Evolutionary conservation across 192 early-diverging fungal genomes (phyloP).

Genomic region (Podila epigama): DNA sequence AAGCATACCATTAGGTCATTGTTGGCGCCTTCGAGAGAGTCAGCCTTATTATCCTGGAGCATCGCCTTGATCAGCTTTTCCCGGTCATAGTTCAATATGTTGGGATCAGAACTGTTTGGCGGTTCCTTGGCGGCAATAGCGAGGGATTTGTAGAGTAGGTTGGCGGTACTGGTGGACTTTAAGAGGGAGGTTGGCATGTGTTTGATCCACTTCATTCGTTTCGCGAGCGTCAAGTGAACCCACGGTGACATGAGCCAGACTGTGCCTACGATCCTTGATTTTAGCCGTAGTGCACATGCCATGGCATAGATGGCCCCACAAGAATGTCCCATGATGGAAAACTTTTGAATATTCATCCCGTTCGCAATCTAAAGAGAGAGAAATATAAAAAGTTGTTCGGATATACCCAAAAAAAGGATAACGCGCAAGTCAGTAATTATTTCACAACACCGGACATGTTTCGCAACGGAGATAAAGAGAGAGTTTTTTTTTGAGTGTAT

Average conservation of each 20-base stretch:
- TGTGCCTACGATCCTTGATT: conserved; percentile 46
- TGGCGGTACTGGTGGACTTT: conserved; percentile 42
- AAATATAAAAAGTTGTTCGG: conserved; percentile 9
- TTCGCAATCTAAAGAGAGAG: conserved; percentile 25
- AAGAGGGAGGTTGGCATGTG: conserved; percentile 49
- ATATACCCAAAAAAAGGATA: neutral
- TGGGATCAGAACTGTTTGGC: conserved; percentile 27
- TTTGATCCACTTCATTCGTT: conserved; percentile 53
- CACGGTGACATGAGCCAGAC: conserved; percentile 53
- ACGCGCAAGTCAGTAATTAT: too few species aligned
- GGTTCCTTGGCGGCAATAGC: conserved; percentile 48
- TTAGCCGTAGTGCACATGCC: conserved; percentile 49
- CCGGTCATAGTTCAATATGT: conserved; percentile 42
- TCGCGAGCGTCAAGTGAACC: conserved; percentile 50
- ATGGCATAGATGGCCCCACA: conserved; percentile 54
- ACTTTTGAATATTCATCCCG: conserved; percentile 53
- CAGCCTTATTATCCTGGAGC: conserved; percentile 49
- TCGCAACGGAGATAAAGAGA: too few species aligned
- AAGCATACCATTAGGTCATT: conserved; percentile 52
- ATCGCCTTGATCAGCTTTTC: conserved; percentile 49
- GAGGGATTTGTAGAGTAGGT: conserved; percentile 45
- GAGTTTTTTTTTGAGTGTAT: too few species aligned
- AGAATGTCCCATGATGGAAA: conserved; percentile 53
- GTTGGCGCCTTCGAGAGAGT: conserved; percentile 48
- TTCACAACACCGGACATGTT: too few species aligned